Evolutionary conservation across 1,284 basidiomycete species (phyloP).

Genomic region (Ustilago loliicola): DNA sequence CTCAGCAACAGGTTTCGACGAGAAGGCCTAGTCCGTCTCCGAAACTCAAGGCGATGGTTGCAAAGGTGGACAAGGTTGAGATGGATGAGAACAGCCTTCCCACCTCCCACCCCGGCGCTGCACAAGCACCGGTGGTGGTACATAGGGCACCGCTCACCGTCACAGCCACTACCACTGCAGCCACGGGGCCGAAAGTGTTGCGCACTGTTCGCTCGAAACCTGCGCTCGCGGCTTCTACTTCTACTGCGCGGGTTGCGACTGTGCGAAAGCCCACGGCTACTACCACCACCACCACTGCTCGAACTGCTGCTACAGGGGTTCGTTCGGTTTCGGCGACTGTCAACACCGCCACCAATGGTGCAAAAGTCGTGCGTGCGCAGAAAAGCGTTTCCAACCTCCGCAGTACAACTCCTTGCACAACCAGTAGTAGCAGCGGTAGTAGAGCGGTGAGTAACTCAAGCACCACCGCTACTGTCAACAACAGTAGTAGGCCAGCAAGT

Average conservation of each 20-base stretch:
- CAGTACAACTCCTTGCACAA: not conserved
- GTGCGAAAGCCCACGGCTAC: constrained; percentile 5
- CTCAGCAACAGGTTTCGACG: constrained; percentile 16
- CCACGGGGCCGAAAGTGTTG: constrained; percentile 7
- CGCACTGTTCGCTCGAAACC: constrained; percentile 15
- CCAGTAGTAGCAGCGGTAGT: not conserved
- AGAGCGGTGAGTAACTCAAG: constrained; percentile 8
- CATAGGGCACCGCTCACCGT: constrained; percentile 23
- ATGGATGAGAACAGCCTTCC: constrained; percentile 14
- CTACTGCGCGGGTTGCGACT: constrained; percentile 1
- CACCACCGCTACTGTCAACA: constrained; percentile 11
- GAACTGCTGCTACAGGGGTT: not conserved
- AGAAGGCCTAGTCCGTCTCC: constrained; percentile 1
- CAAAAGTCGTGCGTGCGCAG: constrained; percentile 20
- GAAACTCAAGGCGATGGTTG: not conserved
- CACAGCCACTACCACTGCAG: not conserved
- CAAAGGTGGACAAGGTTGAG: constrained; percentile 5
- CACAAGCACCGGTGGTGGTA: constrained; percentile 1
- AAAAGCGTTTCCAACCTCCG: constrained; percentile 29
- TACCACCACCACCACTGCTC: not conserved
- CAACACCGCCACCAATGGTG: not conserved
- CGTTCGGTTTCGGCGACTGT: constrained; percentile 24
- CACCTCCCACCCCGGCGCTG: not conserved
- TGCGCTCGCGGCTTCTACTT: constrained; percentile 2
- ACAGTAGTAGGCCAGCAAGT: constrained; percentile 15